Evolutionary conservation across 169 alveolate genomes (phyloP), one percentile per base, ranked within the genome.

Genomic region (Toxoplasma gondii): DNA sequence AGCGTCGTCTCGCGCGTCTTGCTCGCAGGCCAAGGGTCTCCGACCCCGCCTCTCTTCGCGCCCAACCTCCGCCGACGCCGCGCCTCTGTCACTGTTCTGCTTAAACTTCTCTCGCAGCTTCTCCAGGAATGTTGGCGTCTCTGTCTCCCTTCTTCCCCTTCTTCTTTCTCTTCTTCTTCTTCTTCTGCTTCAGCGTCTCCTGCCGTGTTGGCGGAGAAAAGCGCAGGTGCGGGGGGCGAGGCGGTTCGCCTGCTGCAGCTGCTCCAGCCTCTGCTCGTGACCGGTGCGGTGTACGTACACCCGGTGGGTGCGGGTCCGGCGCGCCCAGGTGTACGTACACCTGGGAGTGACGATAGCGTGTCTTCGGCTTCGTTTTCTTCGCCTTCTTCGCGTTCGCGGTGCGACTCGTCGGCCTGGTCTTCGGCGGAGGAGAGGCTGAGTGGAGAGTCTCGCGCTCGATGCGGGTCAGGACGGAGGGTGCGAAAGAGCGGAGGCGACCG

Each of bases 201-300:
- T 31, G 74, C 74, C 34, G 7, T 19, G 31, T 19, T 64, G n/a
- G 74, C 74, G 31, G 74, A 64, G 74, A 64, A 64, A 31, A 64
- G 74, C 74, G 74, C 74, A 64, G 5, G 24, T 27, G 9, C 74
- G n/a, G 74, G 31, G 34, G 74, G 74, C 24, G 74, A 64, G n/a
- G 74, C 74, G 31, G 74, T 64, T 16, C 74, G 74, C n/a, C 45
- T 78, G 12, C 39, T 78, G 39, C 86, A 78, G 86, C 45, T 78
- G 19, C 45, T 78, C 29, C 86, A 78, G 45, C 86, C 86, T 9
- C 86, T 78, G 29, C 39, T 38, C 22, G 45, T 78, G 29, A 38
- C 86, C 29, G 86, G 86, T n/a, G 86, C 86, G 39, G 86, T 78
- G 86, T 78, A 78, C 45, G 45, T 78, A 78, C 86, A 78, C 43